Percentiles rank a stretch among this genome's conserved stretches.
Conservation (phyloP, 208 protist species). For the Naegleria gruberi region DNA sequence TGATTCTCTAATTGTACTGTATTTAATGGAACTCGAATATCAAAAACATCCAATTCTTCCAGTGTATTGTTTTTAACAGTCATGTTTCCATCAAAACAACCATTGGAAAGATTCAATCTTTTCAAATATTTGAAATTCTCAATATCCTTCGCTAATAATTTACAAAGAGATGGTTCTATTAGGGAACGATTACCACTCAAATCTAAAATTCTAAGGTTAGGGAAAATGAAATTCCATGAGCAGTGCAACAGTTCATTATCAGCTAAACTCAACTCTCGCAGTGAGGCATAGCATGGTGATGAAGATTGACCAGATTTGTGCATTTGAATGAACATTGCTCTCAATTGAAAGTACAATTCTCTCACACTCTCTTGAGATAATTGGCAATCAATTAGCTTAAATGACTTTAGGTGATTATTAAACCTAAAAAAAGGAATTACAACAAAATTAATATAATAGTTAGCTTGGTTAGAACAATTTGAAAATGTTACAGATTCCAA, state of each 20-base stretch:
- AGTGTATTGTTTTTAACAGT: background rate
- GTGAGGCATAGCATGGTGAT: background rate
- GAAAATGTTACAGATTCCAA: background rate
- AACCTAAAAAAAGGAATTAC: background rate
- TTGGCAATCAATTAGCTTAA: background rate
- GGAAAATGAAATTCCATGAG: background rate
- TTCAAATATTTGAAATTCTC: background rate
- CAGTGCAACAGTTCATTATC: background rate
- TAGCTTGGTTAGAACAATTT: background rate
- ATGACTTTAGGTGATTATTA: background rate
- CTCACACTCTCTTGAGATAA: background rate
- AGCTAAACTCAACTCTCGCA: background rate
- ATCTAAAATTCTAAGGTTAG: background rate
- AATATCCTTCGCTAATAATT: background rate
- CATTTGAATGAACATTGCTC: background rate
- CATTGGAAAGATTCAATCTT: background rate
- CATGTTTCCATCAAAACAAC: background rate
- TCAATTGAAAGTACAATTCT: background rate
- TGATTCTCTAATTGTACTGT: background rate
- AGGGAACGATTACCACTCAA: background rate
- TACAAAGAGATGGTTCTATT: background rate
- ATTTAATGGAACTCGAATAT: background rate
- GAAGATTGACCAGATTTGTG: background rate
- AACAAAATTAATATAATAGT: background rate
- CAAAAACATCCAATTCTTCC: background rate